Conservation (phyloP, 1,284 basidiomycete genomes). For the Cutaneotrichosporon mucoides region DNA sequence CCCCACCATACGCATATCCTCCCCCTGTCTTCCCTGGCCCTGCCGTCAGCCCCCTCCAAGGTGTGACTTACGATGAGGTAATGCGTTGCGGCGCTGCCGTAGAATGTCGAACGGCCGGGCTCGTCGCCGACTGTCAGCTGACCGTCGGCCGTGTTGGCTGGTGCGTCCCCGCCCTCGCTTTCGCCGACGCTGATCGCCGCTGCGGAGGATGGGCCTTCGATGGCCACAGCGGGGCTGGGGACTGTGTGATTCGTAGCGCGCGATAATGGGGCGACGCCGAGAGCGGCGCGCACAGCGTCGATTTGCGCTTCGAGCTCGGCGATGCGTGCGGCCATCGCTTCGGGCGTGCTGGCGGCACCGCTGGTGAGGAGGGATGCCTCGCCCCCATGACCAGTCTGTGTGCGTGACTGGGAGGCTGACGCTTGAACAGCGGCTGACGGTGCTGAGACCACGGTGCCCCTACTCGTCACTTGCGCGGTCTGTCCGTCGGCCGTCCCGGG, state of each 20-base stretch:
- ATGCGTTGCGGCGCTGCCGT: background rate
- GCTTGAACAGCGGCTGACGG: background rate
- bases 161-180: background rate
- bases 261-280: background rate
- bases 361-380: too few relatives aligned
- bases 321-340: too few relatives aligned
- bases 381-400: background rate
- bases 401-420: background rate
- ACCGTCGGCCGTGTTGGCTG: background rate
- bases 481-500: too few relatives aligned
- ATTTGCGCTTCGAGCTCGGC: conserved; percentile 1
- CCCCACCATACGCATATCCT: too few relatives aligned
- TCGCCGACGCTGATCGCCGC: too few relatives aligned
- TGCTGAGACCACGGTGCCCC: too few relatives aligned
- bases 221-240: background rate
- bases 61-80: background rate
- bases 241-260: too few relatives aligned
- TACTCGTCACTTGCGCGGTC: too few relatives aligned
- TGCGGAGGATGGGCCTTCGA: background rate
- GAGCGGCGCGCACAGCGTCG: background rate
- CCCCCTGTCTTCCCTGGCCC: too few relatives aligned
- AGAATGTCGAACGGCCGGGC: background rate
- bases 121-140: background rate
- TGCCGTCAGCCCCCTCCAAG: too few relatives aligned
- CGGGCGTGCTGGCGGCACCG: too few relatives aligned